A percentile compares a stretch with the other conserved stretches of the same genome.
Conservation (phyloP, 73 alveolate genomes). For the Uronychia binucleata region DNA sequence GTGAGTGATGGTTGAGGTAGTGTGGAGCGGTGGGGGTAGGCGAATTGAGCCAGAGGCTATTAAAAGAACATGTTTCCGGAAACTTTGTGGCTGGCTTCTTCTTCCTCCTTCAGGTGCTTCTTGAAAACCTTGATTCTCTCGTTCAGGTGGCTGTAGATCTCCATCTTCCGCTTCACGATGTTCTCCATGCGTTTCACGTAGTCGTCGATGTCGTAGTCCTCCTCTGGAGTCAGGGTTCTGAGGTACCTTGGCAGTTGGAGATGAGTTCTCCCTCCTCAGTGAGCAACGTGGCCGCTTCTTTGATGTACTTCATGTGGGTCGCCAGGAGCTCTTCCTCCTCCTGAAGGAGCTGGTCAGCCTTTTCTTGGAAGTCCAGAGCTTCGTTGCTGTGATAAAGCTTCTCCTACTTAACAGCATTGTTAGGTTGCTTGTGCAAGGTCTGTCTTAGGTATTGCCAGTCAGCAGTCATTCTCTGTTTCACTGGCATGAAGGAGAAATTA, state of each 20-base stretch:
- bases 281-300: constrained; percentile 68
- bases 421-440: neutral
- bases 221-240: neutral
- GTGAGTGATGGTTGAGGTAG: no score
- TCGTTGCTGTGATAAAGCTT: neutral
- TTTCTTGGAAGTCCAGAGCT: constrained; percentile 61
- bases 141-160: constrained; percentile 78
- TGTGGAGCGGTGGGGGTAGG: no score
- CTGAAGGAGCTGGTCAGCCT: constrained; percentile 56
- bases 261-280: constrained; percentile 84
- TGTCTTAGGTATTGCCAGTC: neutral
- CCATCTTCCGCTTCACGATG: constrained; percentile 83
- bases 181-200: constrained; percentile 84
- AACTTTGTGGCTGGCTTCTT: constrained; percentile 2
- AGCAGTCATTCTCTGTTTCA: neutral
- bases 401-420: neutral
- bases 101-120: constrained; percentile 70
- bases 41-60: no score
- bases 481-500: neutral
- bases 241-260: constrained; percentile 70
- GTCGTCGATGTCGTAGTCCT: constrained; percentile 87
- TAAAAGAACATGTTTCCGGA: neutral
- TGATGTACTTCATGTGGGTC: constrained; percentile 73
- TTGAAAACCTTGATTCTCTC: constrained; percentile 85
- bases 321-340: constrained; percentile 70